Conservation (phyloP, 1,284 basidiomycete genomes). For the Tilletiopsis washingtonensis region DNA sequence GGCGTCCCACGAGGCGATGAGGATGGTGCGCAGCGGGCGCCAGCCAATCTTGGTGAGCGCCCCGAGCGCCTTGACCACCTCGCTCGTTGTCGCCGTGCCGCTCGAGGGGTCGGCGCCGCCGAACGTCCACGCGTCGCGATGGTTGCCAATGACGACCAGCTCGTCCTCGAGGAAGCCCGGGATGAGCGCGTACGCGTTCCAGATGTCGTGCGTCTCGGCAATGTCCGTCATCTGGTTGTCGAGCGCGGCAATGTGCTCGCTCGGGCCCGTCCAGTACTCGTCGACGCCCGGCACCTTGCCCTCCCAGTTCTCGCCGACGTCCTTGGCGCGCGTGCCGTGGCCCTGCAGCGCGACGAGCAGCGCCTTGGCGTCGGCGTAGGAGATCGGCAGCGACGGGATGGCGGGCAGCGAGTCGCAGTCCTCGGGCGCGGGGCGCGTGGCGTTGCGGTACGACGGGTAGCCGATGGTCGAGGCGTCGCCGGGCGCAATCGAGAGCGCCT, state of each 20-base stretch:
- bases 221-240: constrained; percentile 8
- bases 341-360: constrained; percentile 49
- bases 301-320: constrained; percentile 53
- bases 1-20: constrained; percentile 87
- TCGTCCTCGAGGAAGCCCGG: constrained; percentile 75
- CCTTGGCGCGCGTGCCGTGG: constrained; percentile 49
- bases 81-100: constrained; percentile 76
- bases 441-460: constrained; percentile 74
- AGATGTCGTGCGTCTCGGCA: constrained; percentile 25
- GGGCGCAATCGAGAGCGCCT: constrained; percentile 72
- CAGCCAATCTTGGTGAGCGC: constrained; percentile 65
- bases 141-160: constrained; percentile 68
- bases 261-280: constrained; percentile 52
- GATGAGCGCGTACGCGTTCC: constrained; percentile 82
- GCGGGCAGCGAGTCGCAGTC: constrained; percentile 64
- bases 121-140: constrained; percentile 46
- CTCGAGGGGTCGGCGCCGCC: constrained; percentile 73
- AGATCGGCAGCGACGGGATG: constrained; percentile 67
- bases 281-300: constrained; percentile 52
- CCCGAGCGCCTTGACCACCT: constrained; percentile 75
- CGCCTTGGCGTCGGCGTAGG: constrained; percentile 53
- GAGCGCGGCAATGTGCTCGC: constrained; percentile 13
- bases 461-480: constrained; percentile 79
- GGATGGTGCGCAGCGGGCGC: constrained; percentile 77
- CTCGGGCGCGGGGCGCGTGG: constrained; percentile 55